Percentiles rank a stretch among this genome's conserved stretches.
Conservation (phyloP, 768 basidiomycete species). For the Myochromella boudieri region DNA sequence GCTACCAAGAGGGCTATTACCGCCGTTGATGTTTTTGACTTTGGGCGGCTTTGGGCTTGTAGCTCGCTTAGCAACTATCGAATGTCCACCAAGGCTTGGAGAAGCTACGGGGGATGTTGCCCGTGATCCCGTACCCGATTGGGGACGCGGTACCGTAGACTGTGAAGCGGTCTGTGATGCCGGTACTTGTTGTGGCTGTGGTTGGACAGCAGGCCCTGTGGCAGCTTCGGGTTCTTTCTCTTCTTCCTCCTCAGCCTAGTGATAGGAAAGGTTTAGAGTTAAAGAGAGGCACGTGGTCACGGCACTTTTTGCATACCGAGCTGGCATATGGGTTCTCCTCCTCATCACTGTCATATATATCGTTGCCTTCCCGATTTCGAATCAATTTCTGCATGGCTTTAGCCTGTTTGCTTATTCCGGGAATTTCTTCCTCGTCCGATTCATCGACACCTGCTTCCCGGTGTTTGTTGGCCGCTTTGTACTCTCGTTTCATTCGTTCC, state of each 20-base stretch:
- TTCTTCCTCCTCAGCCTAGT: constrained; percentile 72
- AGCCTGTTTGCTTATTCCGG: constrained; percentile 62
- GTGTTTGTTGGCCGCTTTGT: constrained; percentile 73
- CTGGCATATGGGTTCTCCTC: constrained; percentile 83
- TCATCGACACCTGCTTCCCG: constrained; percentile 71
- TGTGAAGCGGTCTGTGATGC: constrained; percentile 47
- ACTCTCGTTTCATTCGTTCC: constrained; percentile 85
- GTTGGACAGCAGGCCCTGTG: constrained; percentile 44
- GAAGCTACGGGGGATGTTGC: constrained; percentile 58
- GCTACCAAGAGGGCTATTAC: constrained; percentile 60
- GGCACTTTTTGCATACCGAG: constrained; percentile 51
- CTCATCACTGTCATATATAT: constrained; percentile 80
- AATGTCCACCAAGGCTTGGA: constrained; percentile 69
- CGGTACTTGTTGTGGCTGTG: constrained; percentile 45
- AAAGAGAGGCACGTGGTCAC: background rate
- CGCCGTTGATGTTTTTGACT: constrained; percentile 52
- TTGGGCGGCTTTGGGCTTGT: constrained; percentile 78
- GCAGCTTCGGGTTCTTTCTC: constrained; percentile 55
- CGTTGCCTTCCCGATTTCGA: constrained; percentile 79
- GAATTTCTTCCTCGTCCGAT: constrained; percentile 70
- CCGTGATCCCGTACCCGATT: constrained; percentile 44
- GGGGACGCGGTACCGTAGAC: constrained; percentile 37
- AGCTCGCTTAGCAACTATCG: constrained; percentile 78
- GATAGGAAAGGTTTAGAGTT: constrained; percentile 8
- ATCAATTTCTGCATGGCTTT: constrained; percentile 87